Evolutionary conservation across 441 rosid genomes (phyloP).

Genomic region (Bocquillonia castaneifolia): DNA sequence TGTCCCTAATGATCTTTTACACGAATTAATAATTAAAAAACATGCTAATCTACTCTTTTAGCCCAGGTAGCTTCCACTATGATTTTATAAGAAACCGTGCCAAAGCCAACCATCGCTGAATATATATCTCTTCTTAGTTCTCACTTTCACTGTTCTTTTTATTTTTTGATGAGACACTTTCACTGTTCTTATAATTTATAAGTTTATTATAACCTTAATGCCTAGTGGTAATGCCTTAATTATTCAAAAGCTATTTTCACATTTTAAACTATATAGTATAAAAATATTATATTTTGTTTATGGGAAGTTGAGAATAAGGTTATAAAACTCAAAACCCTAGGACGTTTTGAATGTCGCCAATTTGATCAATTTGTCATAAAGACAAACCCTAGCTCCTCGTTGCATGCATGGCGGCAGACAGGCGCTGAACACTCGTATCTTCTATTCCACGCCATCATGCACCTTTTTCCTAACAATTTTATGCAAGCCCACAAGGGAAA

Average conservation of each 20-base stretch:
- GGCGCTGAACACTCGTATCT: conserved; percentile 40
- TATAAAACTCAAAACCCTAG: not conserved
- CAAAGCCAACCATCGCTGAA: not conserved
- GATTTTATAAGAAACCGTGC: conserved; percentile 7
- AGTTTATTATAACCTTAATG: too few relatives aligned
- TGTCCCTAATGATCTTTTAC: not conserved
- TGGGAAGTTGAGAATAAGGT: not conserved
- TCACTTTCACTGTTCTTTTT: not conserved
- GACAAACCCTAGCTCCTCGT: conserved; percentile 31
- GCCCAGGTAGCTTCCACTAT: conserved; percentile 5
- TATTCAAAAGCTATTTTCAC: too few relatives aligned
- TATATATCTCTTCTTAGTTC: too few relatives aligned
- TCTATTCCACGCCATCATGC: conserved; percentile 39
- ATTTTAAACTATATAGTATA: too few relatives aligned
- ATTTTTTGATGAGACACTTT: too few relatives aligned
- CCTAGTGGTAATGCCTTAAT: too few relatives aligned
- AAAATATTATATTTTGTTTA: not conserved
- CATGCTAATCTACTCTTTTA: not conserved
- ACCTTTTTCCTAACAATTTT: conserved; percentile 24
- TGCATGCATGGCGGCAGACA: conserved; percentile 66
- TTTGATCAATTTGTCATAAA: conserved; percentile 1
- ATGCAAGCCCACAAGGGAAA: conserved; percentile 23
- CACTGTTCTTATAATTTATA: too few relatives aligned
- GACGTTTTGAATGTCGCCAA: not conserved
- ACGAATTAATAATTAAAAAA: not conserved